Percentiles rank a stretch among this genome's conserved stretches.
These are phyloP conservation scores for Cryomyces antarcticus DNA, from an alignment of 495 filamentous ascomycete genomes.

Conservation along the genomic window DNA sequence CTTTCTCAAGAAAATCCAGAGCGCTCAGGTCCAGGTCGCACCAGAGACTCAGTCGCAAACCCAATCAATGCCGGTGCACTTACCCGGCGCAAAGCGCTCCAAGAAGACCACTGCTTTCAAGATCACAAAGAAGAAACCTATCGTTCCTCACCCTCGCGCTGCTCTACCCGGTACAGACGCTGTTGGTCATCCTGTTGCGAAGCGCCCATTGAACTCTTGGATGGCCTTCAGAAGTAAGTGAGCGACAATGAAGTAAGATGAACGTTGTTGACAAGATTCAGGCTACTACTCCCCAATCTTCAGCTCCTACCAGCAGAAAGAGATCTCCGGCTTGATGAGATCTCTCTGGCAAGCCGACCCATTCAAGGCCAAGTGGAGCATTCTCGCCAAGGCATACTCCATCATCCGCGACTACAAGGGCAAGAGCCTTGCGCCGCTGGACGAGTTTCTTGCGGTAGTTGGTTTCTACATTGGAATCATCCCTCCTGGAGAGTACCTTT, in stretches of 20 bases:
- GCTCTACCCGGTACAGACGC: too few species aligned
- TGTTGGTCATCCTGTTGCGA: too few species aligned
- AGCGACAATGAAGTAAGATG: background rate
- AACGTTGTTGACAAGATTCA: background rate
- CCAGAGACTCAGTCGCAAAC: too few species aligned
- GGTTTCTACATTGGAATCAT: constrained; percentile 22
- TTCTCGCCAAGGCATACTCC: constrained; percentile 29
- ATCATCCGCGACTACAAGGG: constrained; percentile 26
- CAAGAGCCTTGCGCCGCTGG: constrained; percentile 18
- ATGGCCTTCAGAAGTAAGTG: background rate
- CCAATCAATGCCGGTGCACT: too few species aligned
- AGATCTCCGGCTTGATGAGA: constrained; percentile 20
- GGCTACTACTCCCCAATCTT: constrained; percentile 4
- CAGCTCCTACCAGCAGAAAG: background rate
- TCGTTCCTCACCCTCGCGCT: too few species aligned
- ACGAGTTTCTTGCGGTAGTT: constrained; percentile 19
- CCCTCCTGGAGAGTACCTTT: constrained; percentile 19
- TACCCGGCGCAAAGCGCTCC: too few species aligned
- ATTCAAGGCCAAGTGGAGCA: constrained; percentile 27
- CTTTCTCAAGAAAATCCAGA: too few species aligned
- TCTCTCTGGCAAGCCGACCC: constrained; percentile 24
- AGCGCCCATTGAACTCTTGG: background rate
- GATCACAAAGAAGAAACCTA: too few species aligned
- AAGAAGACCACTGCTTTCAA: too few species aligned
- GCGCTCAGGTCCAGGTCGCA: too few species aligned